Percentiles rank a stretch among this genome's conserved stretches.
Evolutionary conservation across 2,329 filamentous ascomycete species (phyloP).

Genomic region (Davidsoniella neocaledoniae): DNA sequence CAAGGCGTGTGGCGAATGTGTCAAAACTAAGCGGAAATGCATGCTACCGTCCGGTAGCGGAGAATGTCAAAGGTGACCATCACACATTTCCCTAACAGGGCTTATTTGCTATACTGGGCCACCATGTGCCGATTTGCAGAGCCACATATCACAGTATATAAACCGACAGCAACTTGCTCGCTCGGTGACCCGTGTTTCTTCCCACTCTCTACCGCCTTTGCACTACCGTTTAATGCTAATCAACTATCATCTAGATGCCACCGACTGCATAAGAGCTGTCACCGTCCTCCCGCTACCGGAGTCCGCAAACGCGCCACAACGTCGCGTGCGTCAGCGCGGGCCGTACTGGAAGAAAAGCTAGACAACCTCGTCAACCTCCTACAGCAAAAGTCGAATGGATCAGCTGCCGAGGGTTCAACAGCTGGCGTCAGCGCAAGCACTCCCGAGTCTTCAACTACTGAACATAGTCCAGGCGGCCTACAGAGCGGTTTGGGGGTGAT

Average conservation of each 20-base stretch:
- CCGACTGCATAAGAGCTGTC: slow-evolving; percentile 25
- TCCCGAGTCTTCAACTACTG: background rate
- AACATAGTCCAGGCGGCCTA: background rate
- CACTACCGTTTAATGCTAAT: background rate
- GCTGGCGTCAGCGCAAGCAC: background rate
- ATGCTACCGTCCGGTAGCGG: slow-evolving; percentile 19
- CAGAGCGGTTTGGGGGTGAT: background rate
- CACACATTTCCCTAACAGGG: background rate
- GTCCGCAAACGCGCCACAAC: slow-evolving; percentile 7
- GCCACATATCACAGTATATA: background rate
- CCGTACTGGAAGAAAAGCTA: slow-evolving; percentile 17
- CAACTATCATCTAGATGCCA: slow-evolving; percentile 18
- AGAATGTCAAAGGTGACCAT: slow-evolving; percentile 21
- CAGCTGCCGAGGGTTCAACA: background rate
- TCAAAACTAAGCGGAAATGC: slow-evolving; percentile 29
- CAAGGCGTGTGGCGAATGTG: slow-evolving; percentile 25
- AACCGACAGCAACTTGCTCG: background rate
- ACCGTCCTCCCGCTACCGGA: slow-evolving; percentile 14
- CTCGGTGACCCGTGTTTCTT: background rate
- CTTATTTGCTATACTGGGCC: background rate
- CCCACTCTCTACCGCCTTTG: background rate
- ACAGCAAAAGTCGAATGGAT: slow-evolving; percentile 9
- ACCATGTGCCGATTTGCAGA: background rate
- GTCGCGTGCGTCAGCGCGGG: slow-evolving; percentile 6
- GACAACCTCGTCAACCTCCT: slow-evolving; percentile 19